phyloP scores from a whole-genome alignment of 257 asterid species.

The Solanum clarkiae region DNA sequence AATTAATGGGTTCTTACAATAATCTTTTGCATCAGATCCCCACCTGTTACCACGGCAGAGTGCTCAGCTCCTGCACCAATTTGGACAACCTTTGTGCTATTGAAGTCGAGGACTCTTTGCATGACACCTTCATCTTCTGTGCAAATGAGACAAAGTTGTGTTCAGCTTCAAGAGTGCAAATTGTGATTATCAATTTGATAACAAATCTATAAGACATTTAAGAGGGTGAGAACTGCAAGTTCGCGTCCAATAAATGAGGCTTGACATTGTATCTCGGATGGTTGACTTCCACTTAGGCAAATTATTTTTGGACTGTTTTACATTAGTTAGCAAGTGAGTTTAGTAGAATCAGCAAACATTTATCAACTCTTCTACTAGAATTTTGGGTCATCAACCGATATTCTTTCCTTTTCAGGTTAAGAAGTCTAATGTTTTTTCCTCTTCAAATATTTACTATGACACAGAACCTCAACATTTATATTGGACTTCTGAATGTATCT shows the following conservation, averaged over 20 bases:
- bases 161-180: not conserved
- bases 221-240: not conserved
- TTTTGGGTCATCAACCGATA: not conserved
- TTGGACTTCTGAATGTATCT: not conserved
- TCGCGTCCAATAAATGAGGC: not conserved
- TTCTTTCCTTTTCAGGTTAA: not conserved
- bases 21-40: not conserved
- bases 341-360: not conserved
- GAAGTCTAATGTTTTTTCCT: not conserved
- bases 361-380: not conserved
- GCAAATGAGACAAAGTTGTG: not conserved
- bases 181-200: not conserved
- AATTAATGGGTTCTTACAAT: not conserved
- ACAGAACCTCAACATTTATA: not conserved
- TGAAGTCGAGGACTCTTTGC: conserved; percentile 17
- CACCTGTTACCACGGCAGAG: conserved; percentile 69
- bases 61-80: conserved; percentile 93
- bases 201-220: not conserved
- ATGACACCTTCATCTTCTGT: conserved; percentile 12
- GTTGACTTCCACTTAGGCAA: not conserved
- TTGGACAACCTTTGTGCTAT: conserved; percentile 31
- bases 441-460: not conserved
- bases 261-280: not conserved
- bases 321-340: not conserved
- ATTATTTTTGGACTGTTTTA: not conserved